These are phyloP conservation scores for Boletus bicolor DNA, from an alignment of 768 basidiomycete genomes.

Conservation along the genomic window DNA sequence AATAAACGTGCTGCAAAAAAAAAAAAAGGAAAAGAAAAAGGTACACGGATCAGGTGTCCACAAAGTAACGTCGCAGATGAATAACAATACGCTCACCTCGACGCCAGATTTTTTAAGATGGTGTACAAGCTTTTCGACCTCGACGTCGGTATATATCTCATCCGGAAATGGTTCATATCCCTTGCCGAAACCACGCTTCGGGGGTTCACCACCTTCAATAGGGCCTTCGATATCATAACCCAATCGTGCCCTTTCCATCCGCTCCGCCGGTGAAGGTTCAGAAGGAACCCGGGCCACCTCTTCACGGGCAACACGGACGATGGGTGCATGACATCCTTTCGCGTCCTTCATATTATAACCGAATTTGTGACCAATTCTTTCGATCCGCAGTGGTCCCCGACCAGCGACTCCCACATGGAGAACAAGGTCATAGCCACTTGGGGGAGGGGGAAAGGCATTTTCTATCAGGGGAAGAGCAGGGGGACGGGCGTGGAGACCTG, in stretches of 20 bases:
- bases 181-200: conserved; percentile 35
- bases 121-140: conserved; percentile 36
- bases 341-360: conserved; percentile 71
- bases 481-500: conserved; percentile 58
- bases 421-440: conserved; percentile 62
- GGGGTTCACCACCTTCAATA: conserved; percentile 28
- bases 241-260: conserved; percentile 29
- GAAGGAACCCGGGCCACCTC: conserved; percentile 19
- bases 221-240: conserved; percentile 28
- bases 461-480: conserved; percentile 44
- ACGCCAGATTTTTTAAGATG: conserved; percentile 32
- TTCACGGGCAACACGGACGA: conserved; percentile 30
- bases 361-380: conserved; percentile 61
- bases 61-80: not conserved
- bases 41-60: conserved; percentile 6
- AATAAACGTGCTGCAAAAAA: conserved; percentile 54
- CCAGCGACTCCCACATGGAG: conserved; percentile 70
- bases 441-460: conserved; percentile 38
- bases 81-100: conserved; percentile 26
- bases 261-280: conserved; percentile 24
- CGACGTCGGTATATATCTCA: conserved; percentile 36
- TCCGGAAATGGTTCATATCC: conserved; percentile 36
- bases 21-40: not conserved
- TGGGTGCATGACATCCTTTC: conserved; percentile 52
- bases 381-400: conserved; percentile 60